A percentile compares a stretch with the other conserved stretches of the same genome.
Conservation (phyloP, 2,329 filamentous ascomycete species). For the Pyrenochaeta sp. region DNA sequence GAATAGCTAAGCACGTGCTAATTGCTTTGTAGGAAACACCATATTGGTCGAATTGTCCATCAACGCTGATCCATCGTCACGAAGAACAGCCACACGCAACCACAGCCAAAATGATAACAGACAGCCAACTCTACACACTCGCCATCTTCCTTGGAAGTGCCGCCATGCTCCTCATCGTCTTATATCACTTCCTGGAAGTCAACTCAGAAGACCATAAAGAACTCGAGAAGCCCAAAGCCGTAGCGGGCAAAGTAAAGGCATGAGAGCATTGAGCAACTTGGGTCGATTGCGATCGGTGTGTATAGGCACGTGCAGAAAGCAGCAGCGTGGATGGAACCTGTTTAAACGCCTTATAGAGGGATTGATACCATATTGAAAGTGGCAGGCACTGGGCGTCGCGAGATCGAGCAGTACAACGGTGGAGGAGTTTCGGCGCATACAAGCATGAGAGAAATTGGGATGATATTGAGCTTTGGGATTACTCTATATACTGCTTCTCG, state of each 20-base stretch:
- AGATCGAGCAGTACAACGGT: constrained; percentile 15
- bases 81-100: constrained; percentile 31
- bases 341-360: background rate
- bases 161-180: constrained; percentile 89
- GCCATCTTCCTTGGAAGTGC: constrained; percentile 91
- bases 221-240: constrained; percentile 37
- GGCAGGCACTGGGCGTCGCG: background rate
- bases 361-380: background rate
- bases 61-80: constrained; percentile 10
- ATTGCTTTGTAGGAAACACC: constrained; percentile 26
- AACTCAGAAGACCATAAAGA: constrained; percentile 71
- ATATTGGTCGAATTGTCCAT: constrained; percentile 3
- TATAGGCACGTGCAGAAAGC: background rate
- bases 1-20: constrained; percentile 12
- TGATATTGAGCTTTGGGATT: constrained; percentile 7
- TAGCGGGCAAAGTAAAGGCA: constrained; percentile 40
- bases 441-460: background rate
- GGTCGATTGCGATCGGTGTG: background rate
- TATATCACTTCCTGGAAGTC: constrained; percentile 96
- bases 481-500: background rate
- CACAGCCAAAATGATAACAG: constrained; percentile 83
- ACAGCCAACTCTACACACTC: constrained; percentile 87
- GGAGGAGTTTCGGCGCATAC: constrained; percentile 17
- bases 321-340: background rate
- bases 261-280: constrained; percentile 18